Base-by-base conservation (phyloP, 495 filamentous ascomycete species). In the Penicillium egyptiacum region DNA sequence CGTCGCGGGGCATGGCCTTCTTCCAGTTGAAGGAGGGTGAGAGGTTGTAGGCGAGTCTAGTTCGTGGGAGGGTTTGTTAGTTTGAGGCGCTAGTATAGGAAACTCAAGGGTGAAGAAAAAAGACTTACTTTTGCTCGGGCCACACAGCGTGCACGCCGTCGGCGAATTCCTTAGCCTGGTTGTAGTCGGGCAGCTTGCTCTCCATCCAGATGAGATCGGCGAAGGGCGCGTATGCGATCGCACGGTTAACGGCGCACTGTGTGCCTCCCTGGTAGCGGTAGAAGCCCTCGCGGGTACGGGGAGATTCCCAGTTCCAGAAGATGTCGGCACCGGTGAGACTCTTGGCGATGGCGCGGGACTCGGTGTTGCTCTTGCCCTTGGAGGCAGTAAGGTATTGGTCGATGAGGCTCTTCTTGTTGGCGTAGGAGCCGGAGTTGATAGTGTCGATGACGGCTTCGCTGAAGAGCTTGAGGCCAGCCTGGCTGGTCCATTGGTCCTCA, bases 11-110 rank as follows among this genome's bases (percentile, higher is more conserved):
- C 95, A 98, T 98, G 69, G 95, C 94, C 43, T 92, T 79, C 80
- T 98, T 97, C 94, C 94, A 98, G 84, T 98, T 98, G 86, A 98
- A 98, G 39, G 91, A 96, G 26, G 95, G 95, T 0, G 92, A 96
- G 50, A 98, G 86, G 78, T 98, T 98, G 79, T 98, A 98, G 5
- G 94, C 87, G 43, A 98, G 86, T 73, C 88, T 92, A 56, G 30
- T n/a, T n/a, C n/a, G n/a, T 40, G 22, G 31, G 26, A 28, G 7
- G 7, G 7, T 9, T 2, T 33, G n/a, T 41, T 56, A 37, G 59
- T 65, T 57, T 25, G 10, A 23, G 10, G 52, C 40, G 57, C 45
- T 9, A 26, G 16, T 25, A 35, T 8, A 5, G 17, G 22, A 42
- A 23, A 14, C 5, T 25, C 16, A 28, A 35, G 17, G 30, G n/a